These are phyloP conservation scores for Chenopodium album DNA, from an alignment of 148 eudicot species.

Conservation along the genomic window DNA sequence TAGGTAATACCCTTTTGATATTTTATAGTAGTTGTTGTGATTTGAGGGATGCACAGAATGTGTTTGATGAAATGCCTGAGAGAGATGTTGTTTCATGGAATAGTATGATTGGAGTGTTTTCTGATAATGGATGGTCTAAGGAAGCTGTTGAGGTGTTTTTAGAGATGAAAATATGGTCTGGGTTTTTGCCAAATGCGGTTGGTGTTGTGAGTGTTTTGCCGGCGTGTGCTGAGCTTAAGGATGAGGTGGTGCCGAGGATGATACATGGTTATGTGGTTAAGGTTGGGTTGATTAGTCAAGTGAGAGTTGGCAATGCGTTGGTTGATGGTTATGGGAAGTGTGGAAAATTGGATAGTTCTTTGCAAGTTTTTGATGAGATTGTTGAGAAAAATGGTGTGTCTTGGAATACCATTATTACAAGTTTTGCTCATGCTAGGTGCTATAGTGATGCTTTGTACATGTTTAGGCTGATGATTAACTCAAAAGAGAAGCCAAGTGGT, in stretches of 20 bases:
- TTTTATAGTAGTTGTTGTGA: conserved; percentile 55
- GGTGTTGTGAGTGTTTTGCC: conserved; percentile 66
- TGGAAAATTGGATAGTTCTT: conserved; percentile 30
- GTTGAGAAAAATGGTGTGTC: conserved; percentile 52
- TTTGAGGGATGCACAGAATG: conserved; percentile 30
- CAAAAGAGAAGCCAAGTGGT: conserved; percentile 37
- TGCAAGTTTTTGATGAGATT: conserved; percentile 45
- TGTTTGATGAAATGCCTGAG: conserved; percentile 72
- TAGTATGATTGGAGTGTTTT: conserved; percentile 52
- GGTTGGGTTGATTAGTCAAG: conserved; percentile 45
- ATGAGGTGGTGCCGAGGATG: conserved; percentile 32
- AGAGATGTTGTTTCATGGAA: conserved; percentile 76
- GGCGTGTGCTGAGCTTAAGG: conserved; percentile 49
- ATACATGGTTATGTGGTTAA: conserved; percentile 57
- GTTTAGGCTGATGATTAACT: conserved; percentile 49
- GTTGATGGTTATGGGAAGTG: conserved; percentile 71
- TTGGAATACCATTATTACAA: conserved; percentile 65
- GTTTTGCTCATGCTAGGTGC: conserved; percentile 40
- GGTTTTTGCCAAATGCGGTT: conserved; percentile 44
- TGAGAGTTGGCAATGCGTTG: conserved; percentile 48
- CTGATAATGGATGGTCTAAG: conserved; percentile 24
- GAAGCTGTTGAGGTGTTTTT: conserved; percentile 39
- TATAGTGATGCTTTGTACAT: conserved; percentile 39
- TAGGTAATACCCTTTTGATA: conserved; percentile 60
- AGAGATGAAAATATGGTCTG: conserved; percentile 40